phyloP scores from a whole-genome alignment of 805 yeast genomes.

The Teunomyces barrocoloradensis region DNA sequence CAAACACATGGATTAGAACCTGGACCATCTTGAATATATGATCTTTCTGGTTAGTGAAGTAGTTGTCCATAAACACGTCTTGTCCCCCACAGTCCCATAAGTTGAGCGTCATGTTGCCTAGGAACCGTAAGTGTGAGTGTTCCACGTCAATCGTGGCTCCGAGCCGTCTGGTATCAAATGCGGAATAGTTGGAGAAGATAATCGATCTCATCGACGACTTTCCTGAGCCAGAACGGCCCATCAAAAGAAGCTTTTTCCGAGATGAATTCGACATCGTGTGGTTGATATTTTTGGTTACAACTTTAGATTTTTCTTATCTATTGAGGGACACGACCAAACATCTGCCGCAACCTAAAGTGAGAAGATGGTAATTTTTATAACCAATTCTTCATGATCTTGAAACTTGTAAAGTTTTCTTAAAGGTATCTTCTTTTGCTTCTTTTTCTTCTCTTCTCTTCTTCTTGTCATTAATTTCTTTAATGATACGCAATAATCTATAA shows the following conservation, averaged over 20 bases:
- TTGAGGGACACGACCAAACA: constrained; percentile 2
- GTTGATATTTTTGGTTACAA: background rate
- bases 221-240: constrained; percentile 97
- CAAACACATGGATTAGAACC: constrained; percentile 93
- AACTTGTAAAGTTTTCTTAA: too few relatives aligned
- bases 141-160: constrained; percentile 99
- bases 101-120: constrained; percentile 93
- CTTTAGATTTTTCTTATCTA: background rate
- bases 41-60: constrained; percentile 81
- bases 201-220: constrained; percentile 97
- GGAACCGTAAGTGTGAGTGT: constrained; percentile 86
- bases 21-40: constrained; percentile 95
- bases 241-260: constrained; percentile 41
- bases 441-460: too few relatives aligned
- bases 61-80: constrained; percentile 93
- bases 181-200: constrained; percentile 92
- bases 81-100: constrained; percentile 99
- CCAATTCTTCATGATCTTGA: too few relatives aligned
- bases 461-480: too few relatives aligned
- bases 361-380: background rate
- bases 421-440: too few relatives aligned
- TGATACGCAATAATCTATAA: too few relatives aligned
- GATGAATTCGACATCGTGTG: constrained; percentile 27
- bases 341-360: background rate
- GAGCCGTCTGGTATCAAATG: constrained; percentile 89